Evolutionary conservation across 768 basidiomycete genomes (phyloP), one percentile per base, ranked within the genome.

Genomic region (Amanita pallidorosea): DNA sequence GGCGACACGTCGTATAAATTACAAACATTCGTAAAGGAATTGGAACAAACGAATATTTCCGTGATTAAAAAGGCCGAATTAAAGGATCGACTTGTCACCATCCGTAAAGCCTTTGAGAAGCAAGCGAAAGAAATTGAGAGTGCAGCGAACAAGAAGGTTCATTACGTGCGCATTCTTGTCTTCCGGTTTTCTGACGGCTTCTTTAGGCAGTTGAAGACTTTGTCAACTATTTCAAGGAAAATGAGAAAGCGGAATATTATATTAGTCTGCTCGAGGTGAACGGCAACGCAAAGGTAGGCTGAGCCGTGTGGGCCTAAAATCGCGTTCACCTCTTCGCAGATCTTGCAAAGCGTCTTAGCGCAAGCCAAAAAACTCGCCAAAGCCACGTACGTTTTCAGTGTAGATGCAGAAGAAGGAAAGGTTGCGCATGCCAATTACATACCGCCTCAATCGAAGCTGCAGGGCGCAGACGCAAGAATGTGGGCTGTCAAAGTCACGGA

Each of bases 391-490:
- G 79, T 97, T 13, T 87, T 98, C 71, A 90, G 85, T 59, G 70
- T 79, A 15, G 90, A 96, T 57, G 50, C 59, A 1, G 78, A 80
- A 49, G 74, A 72, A 38, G 75, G 74, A 52, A 95, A 86, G 64
- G 81, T 98, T 54, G 82, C 84, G 11, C 94, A 98, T 62, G 83
- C 83, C 52, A 98, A 97, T 67, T 83, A 76, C 57, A 75, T 97
- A 40, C 72, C 83, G 11, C 71, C 75, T 2, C 62, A 66, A 1
- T 55, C 75, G 46, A 86, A 85, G 62, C 69, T 70, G 27, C 76
- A 78, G 55, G 82, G 83, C 12, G 71, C 88, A 44, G 88, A 93
- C 63, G 94, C 88, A 20, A 85, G 92, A 54, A 70, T 67, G n/a
- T 99, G 96, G 96, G 86, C 93, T 22, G 66, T 74, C 20, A 79